These are phyloP conservation scores for Penicillium olsonii DNA, from an alignment of 2,329 filamentous ascomycete genomes.

Conservation along the genomic window DNA sequence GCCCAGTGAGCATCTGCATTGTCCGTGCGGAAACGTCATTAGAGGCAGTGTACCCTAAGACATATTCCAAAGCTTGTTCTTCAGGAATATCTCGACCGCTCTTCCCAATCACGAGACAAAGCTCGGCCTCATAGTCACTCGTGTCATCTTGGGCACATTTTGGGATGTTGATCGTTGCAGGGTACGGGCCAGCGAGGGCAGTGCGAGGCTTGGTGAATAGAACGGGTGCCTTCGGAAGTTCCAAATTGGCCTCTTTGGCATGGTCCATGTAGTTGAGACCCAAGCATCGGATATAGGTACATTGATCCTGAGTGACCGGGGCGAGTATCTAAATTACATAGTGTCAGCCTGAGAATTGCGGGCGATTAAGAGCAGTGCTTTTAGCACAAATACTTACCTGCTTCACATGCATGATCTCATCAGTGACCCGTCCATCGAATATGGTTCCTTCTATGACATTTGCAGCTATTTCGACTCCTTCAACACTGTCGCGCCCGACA, in stretches of 20 bases:
- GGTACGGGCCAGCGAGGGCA: conserved; percentile 29
- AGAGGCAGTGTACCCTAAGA: conserved; percentile 37
- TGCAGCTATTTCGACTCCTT: conserved; percentile 24
- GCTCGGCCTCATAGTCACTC: conserved; percentile 35
- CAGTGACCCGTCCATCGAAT: conserved; percentile 29
- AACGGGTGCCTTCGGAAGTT: conserved; percentile 30
- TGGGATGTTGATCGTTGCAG: conserved; percentile 30
- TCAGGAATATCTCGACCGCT: conserved; percentile 23
- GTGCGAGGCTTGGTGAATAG: conserved; percentile 34
- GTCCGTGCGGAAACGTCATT: conserved; percentile 36
- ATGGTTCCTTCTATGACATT: conserved; percentile 30
- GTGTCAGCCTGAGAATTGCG: background rate
- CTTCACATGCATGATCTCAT: conserved; percentile 26
- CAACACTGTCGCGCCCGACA: conserved; percentile 25
- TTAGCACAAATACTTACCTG: conserved; percentile 6
- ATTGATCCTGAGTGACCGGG: conserved; percentile 26
- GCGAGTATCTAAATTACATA: conserved; percentile 26
- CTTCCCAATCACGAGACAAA: conserved; percentile 29
- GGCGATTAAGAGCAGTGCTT: background rate
- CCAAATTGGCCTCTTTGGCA: conserved; percentile 29
- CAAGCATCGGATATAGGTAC: conserved; percentile 33
- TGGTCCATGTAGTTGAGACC: conserved; percentile 35
- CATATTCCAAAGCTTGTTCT: conserved; percentile 26
- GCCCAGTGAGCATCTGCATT: conserved; percentile 18
- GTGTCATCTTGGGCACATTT: conserved; percentile 33